Evolutionary conservation across 495 filamentous ascomycete species (phyloP).

Genomic region (Aspergillus sparsus): DNA sequence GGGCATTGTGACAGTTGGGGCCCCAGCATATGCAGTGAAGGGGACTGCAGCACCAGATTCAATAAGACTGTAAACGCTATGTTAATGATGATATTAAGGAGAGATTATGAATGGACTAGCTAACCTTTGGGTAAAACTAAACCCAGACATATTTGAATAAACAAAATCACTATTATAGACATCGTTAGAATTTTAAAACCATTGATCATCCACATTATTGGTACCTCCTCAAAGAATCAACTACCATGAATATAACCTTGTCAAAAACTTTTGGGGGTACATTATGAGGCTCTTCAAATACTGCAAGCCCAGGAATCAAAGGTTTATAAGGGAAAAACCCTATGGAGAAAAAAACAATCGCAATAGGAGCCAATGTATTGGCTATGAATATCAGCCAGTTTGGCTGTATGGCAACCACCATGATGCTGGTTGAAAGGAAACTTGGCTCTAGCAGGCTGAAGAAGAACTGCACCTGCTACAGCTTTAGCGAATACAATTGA

Average conservation of each 20-base stretch:
- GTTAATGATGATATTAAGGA: background rate
- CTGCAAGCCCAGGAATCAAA: constrained; percentile 79
- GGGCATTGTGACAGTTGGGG: constrained; percentile 98
- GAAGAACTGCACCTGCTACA: background rate
- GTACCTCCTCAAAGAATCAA: constrained; percentile 91
- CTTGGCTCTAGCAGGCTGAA: background rate
- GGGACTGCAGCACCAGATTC: constrained; percentile 78
- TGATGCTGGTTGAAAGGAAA: constrained; percentile 11
- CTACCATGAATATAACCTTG: constrained; percentile 93
- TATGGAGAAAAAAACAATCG: constrained; percentile 78
- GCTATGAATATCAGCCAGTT: constrained; percentile 42
- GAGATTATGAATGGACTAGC: constrained; percentile 12
- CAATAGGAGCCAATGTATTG: constrained; percentile 76
- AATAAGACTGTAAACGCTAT: constrained; percentile 66
- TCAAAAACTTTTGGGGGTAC: constrained; percentile 68
- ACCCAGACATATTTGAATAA: constrained; percentile 77
- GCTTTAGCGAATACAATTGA: background rate
- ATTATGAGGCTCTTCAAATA: constrained; percentile 53
- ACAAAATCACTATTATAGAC: constrained; percentile 80
- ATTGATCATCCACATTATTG: constrained; percentile 1
- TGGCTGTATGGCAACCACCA: constrained; percentile 26
- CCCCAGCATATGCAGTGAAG: constrained; percentile 93
- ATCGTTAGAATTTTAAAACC: constrained; percentile 19
- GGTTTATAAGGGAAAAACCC: constrained; percentile 99
- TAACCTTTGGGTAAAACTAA: constrained; percentile 86